phyloP scores from a whole-genome alignment of 2,329 filamentous ascomycete genomes.

The Neonectria punicea region DNA sequence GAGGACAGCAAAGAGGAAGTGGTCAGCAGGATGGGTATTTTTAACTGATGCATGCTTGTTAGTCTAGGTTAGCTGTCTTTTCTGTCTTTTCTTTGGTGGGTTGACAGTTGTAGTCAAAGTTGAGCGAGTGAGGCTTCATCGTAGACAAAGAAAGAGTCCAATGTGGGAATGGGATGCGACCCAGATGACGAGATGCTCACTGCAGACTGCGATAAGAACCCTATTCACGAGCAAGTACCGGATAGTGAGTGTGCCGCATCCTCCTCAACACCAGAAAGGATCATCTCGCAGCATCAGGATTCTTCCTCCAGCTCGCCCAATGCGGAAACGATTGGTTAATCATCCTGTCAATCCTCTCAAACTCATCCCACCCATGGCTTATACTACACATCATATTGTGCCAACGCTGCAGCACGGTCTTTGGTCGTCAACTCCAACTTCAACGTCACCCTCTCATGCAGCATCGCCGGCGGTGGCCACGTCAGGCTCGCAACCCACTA shows the following conservation, averaged over 20 bases:
- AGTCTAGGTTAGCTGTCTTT: not conserved
- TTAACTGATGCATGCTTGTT: not conserved
- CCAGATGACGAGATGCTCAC: not conserved
- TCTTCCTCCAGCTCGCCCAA: not conserved
- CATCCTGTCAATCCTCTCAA: not conserved
- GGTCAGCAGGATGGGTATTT: not conserved
- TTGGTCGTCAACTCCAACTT: not conserved
- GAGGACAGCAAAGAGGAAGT: not conserved
- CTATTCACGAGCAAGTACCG: not conserved
- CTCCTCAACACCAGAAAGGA: not conserved
- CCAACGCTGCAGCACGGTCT: not conserved
- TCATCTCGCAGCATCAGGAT: not conserved
- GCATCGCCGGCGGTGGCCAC: not conserved
- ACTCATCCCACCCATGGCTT: constrained; percentile 1
- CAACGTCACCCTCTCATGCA: constrained; percentile 7
- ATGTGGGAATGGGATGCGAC: not conserved
- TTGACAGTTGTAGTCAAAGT: not conserved
- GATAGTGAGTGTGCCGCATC: too few species aligned
- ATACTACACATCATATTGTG: constrained; percentile 23
- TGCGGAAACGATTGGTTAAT: too few species aligned
- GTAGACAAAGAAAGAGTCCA: not conserved
- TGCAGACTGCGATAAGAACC: not conserved
- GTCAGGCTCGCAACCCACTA: constrained; percentile 8
- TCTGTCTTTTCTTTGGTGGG: not conserved
- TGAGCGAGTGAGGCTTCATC: too few species aligned